phyloP scores from a whole-genome alignment of 345 rosid genomes.

The Gossypium stocksii region DNA sequence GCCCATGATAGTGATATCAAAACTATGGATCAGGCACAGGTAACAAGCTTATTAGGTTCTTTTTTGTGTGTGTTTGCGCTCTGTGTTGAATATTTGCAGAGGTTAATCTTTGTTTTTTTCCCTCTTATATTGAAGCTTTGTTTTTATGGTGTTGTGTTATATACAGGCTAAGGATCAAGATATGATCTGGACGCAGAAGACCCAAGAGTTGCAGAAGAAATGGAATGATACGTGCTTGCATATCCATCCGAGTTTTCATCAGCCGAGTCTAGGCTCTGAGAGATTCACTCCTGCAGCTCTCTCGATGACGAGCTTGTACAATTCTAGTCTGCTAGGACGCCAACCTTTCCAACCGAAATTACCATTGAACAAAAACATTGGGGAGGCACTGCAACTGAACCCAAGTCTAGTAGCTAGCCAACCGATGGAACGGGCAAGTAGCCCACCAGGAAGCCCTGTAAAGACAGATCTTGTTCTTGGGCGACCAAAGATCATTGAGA shows the following conservation, averaged over 20 bases:
- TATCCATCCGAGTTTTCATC: conserved; percentile 65
- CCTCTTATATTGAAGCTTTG: neutral
- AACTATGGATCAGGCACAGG: conserved; percentile 40
- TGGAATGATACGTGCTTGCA: conserved; percentile 69
- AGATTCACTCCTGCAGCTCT: conserved; percentile 44
- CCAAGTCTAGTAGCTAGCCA: conserved; percentile 30
- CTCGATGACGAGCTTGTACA: conserved; percentile 41
- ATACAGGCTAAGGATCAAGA: conserved; percentile 61
- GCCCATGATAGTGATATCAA: conserved; percentile 30
- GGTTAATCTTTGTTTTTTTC: neutral
- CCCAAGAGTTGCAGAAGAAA: conserved; percentile 65
- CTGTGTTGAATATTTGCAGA: neutral
- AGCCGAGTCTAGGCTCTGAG: conserved; percentile 29
- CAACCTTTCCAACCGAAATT: conserved; percentile 65
- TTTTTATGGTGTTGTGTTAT: neutral
- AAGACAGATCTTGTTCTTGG: conserved; percentile 86
- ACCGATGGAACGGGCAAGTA: conserved; percentile 21
- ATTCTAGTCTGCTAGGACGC: conserved; percentile 47
- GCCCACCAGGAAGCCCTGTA: conserved; percentile 71
- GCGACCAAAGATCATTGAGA: conserved; percentile 36
- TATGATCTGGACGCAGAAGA: conserved; percentile 41
- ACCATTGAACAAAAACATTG: conserved; percentile 40
- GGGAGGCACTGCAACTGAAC: conserved; percentile 33
- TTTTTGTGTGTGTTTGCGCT: neutral
- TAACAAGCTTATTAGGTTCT: conserved; percentile 10